These are phyloP conservation scores for Cardamine resedifolia DNA, from an alignment of 345 rosid genomes.

Conservation along the genomic window DNA sequence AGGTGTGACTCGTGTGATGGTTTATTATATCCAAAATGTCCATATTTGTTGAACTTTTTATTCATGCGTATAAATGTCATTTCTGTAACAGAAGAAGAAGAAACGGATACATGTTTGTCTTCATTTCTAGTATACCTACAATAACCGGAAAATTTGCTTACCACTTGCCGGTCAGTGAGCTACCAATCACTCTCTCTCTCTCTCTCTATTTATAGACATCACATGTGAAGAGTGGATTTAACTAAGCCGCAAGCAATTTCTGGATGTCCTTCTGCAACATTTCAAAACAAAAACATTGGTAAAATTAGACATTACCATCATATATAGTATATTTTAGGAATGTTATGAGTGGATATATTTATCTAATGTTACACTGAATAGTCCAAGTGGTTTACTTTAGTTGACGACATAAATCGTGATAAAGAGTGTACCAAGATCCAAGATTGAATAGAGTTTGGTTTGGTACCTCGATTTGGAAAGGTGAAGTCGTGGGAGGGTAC, in stretches of 20 bases:
- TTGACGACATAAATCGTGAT: not conserved
- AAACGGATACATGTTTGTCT: not conserved
- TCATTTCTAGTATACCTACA: slow-evolving; percentile 9
- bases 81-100: not conserved
- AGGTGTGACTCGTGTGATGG: not conserved
- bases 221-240: not conserved
- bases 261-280: slow-evolving; percentile 30
- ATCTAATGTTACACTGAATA: not conserved
- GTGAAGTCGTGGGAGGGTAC: slow-evolving; percentile 90
- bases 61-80: not conserved
- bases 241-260: slow-evolving; percentile 24
- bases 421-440: not conserved
- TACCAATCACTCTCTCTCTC: slow-evolving; percentile 13
- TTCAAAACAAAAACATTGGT: not conserved
- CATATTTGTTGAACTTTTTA: not conserved
- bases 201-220: not conserved
- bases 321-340: not conserved
- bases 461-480: slow-evolving; percentile 84
- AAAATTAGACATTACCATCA: not conserved
- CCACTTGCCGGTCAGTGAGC: slow-evolving; percentile 1
- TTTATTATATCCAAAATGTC: not conserved
- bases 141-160: not conserved
- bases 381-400: not conserved
- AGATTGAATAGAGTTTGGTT: not conserved
- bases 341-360: not conserved